Evolutionary conservation across 2,329 filamentous ascomycete species (phyloP).

Genomic region (Apiospora rasikravindrae): DNA sequence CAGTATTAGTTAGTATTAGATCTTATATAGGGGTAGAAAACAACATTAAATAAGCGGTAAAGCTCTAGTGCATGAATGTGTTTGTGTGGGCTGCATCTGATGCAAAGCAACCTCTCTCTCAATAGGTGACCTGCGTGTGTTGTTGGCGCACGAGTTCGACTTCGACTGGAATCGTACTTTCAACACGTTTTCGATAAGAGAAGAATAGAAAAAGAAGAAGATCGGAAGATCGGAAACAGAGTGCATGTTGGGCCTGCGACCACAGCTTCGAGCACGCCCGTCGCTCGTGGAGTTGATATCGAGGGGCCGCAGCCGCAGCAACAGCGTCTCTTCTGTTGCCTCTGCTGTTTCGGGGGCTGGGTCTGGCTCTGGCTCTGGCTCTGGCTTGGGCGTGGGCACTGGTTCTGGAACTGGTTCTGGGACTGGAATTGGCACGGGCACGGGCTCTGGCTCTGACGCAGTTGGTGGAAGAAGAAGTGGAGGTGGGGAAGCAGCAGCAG

Average conservation of each 20-base stretch:
- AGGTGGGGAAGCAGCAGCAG: neutral
- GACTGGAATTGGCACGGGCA: neutral
- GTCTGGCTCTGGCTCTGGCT: neutral
- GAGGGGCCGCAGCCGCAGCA: slow-evolving; percentile 26
- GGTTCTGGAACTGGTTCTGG: neutral
- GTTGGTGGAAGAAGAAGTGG: neutral
- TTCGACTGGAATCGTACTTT: neutral
- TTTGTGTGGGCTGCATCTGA: slow-evolving; percentile 3
- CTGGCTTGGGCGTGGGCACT: neutral
- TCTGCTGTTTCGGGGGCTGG: neutral
- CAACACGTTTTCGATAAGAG: slow-evolving; percentile 2
- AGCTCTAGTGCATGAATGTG: neutral
- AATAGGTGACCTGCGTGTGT: neutral
- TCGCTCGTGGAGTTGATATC: slow-evolving; percentile 57
- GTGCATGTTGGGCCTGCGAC: slow-evolving; percentile 56
- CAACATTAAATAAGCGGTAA: slow-evolving; percentile 1
- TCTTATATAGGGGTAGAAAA: neutral
- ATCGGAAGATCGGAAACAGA: slow-evolving; percentile 17
- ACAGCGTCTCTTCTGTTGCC: slow-evolving; percentile 21
- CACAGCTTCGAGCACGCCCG: slow-evolving; percentile 57
- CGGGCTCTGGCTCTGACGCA: neutral
- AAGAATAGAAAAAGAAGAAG: neutral
- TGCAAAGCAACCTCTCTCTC: neutral
- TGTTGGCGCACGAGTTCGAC: neutral
- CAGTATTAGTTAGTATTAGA: neutral